Evolutionary conservation across 2,329 filamentous ascomycete genomes (phyloP), one percentile per base, ranked within the genome.

Genomic region (Xylariaceae sp.): DNA sequence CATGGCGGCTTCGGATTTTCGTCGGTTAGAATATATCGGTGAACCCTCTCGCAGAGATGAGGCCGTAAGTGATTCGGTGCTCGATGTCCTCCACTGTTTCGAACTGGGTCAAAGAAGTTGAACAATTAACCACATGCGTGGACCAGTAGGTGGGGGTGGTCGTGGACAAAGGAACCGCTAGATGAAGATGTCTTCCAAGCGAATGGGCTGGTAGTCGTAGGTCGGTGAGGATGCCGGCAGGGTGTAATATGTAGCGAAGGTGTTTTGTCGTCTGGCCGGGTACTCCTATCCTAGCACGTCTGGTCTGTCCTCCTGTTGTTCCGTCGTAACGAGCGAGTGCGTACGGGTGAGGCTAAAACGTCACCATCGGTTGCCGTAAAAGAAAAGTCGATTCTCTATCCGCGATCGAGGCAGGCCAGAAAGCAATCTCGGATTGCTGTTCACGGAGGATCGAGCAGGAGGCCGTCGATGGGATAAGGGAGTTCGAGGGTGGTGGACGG

Each of bases 1-100:
- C 74, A 78, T 78, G 17, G 42, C 68, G 59, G 41, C 26, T 32
- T 34, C 34, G 22, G 37, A 44, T 43, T 51, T 53, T 49, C 45
- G 16, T 39, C 17, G 24, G 36, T 16, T 39, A 42, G 19, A 36
- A 32, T 19, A 36, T 37, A 41, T 22, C 30, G 8, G 24, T 31
- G 34, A 39, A 36, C 37, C 26, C 39, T 36, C 39, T 41, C 32
- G 40, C 38, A 46, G 44, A 39, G 36, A 37, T 43, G 43, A 42
- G 34, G 28, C 37, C 35, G 42, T 32, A 36, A 26, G 34, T 33
- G 41, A 41, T 46, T 45, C 24, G 26, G 37, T 38, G 29, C 37
- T 41, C 39, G 39, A 26, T 43, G 37, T 42, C n/a, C 37, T 38
- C 34, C 45, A 43, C 39, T 42, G 43, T 22, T 44, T 39, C 19